Percentiles rank a stretch among this genome's conserved stretches.
These are phyloP conservation scores for Boletus sp. DNA, from an alignment of 768 basidiomycete species.

Conservation along the genomic window DNA sequence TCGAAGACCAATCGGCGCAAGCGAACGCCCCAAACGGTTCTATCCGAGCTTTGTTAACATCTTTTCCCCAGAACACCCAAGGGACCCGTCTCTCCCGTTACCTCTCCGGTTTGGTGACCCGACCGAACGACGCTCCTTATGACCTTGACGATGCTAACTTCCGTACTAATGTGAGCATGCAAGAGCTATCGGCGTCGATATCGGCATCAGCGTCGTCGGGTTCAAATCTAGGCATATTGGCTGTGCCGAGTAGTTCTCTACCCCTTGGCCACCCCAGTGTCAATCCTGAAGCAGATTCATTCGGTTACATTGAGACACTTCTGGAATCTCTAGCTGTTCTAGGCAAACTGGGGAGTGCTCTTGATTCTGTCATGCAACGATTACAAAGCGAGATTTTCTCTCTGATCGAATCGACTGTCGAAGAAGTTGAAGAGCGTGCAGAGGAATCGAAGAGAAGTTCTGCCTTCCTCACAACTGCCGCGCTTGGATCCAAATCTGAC, in stretches of 20 bases:
- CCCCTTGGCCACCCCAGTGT: conserved; percentile 24
- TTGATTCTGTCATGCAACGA: conserved; percentile 83
- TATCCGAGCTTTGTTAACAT: conserved; percentile 30
- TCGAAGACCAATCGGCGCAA: conserved; percentile 46
- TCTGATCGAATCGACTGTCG: conserved; percentile 81
- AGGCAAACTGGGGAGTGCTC: conserved; percentile 78
- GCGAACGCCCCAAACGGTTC: conserved; percentile 20
- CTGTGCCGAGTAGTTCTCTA: conserved; percentile 16
- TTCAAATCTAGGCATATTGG: conserved; percentile 21
- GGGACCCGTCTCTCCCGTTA: conserved; percentile 58
- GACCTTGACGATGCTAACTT: conserved; percentile 50
- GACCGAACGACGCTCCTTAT: conserved; percentile 75
- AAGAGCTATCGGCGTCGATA: conserved; percentile 19
- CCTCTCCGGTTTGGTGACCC: conserved; percentile 59
- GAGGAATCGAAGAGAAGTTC: conserved; percentile 67
- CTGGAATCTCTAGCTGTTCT: conserved; percentile 91
- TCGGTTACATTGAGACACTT: conserved; percentile 87
- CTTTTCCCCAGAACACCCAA: conserved; percentile 38
- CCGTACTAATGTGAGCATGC: conserved; percentile 16
- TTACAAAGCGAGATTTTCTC: conserved; percentile 79
- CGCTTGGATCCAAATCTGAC: conserved; percentile 43
- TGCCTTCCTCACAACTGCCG: conserved; percentile 31
- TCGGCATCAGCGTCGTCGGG: conserved; percentile 23
- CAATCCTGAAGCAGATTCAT: conserved; percentile 92
- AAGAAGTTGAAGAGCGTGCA: conserved; percentile 88